Evolutionary conservation across 148 eudicot species (phyloP).

Genomic region (Vaccinium vitisidaea): DNA sequence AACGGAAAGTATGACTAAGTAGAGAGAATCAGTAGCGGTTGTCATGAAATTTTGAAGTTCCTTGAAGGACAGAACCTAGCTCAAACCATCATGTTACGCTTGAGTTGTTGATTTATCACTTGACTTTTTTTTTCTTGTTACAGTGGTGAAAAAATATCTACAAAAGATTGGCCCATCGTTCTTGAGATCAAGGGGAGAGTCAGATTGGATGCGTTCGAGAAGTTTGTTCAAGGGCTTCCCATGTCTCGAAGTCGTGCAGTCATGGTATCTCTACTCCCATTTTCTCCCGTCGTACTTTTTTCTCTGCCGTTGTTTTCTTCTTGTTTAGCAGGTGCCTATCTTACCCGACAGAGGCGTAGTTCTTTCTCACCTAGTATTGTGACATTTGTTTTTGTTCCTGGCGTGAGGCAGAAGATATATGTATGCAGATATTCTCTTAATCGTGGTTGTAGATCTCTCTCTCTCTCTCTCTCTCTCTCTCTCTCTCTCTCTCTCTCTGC

Average conservation of each 20-base stretch:
- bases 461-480: background rate
- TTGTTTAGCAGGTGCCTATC: slow-evolving; percentile 1
- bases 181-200: slow-evolving; percentile 95
- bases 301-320: background rate
- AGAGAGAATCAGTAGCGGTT: background rate
- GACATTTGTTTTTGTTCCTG: slow-evolving; percentile 13
- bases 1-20: background rate
- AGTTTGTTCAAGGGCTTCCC: slow-evolving; percentile 84
- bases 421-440: slow-evolving; percentile 3
- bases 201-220: slow-evolving; percentile 81
- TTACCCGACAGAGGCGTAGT: background rate
- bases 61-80: background rate
- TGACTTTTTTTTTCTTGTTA: slow-evolving; percentile 18
- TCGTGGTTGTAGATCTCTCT: background rate
- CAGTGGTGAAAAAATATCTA: slow-evolving; percentile 85
- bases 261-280: slow-evolving; percentile 59
- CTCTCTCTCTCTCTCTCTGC: background rate
- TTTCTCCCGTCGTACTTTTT: slow-evolving; percentile 18
- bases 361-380: background rate
- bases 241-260: slow-evolving; percentile 95
- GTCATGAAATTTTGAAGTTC: background rate
- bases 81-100: background rate
- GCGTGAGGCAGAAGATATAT: background rate
- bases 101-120: slow-evolving; percentile 7
- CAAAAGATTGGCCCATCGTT: slow-evolving; percentile 71